Conservation (phyloP, 495 filamentous ascomycete species). For the Sabuloglossum arenarium region DNA sequence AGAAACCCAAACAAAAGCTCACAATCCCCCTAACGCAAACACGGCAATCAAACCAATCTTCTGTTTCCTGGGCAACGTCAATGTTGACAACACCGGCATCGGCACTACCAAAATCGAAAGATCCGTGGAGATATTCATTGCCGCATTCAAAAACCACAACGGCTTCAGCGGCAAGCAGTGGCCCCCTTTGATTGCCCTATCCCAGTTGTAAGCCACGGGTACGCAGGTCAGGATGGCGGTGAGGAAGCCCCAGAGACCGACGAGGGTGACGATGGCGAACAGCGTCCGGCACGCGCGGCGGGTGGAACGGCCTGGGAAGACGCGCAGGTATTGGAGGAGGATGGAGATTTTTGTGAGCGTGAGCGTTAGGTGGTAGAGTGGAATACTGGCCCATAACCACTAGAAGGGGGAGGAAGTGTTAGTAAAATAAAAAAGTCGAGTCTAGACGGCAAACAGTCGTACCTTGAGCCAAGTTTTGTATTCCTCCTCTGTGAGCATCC, state of each 20-base stretch:
- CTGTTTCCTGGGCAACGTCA: conserved; percentile 28
- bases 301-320: conserved; percentile 21
- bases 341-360: conserved; percentile 25
- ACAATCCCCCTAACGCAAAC: conserved; percentile 32
- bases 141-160: conserved; percentile 30
- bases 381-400: background rate
- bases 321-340: conserved; percentile 26
- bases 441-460: background rate
- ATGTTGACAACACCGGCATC: conserved; percentile 29
- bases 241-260: conserved; percentile 18
- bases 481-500: background rate
- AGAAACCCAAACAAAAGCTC: background rate
- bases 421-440: too few relatives aligned
- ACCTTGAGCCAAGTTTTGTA: background rate
- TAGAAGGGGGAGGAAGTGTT: background rate
- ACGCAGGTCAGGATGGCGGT: conserved; percentile 29
- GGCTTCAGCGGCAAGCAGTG: conserved; percentile 25
- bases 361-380: background rate
- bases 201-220: conserved; percentile 31
- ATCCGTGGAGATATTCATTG: conserved; percentile 31
- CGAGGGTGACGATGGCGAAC: conserved; percentile 18
- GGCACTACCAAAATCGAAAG: conserved; percentile 32
- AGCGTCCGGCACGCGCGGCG: conserved; percentile 16
- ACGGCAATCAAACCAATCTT: conserved; percentile 30
- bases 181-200: conserved; percentile 24